A percentile compares a stretch with the other conserved stretches of the same genome.
Evolutionary conservation across 2,329 filamentous ascomycete species (phyloP).

Genomic region (Arthroderma sp.): DNA sequence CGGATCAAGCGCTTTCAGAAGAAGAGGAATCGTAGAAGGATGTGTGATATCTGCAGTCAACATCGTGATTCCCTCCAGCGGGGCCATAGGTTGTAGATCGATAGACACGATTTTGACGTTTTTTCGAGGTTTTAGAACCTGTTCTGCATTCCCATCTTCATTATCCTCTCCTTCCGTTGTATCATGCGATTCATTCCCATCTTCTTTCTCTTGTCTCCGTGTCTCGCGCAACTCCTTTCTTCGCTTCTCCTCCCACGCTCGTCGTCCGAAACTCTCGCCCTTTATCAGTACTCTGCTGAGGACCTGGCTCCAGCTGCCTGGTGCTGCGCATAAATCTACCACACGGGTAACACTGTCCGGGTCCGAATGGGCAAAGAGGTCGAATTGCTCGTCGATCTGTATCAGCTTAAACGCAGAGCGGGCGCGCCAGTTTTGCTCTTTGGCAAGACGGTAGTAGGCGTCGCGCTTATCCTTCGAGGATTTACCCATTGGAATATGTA

Average conservation of each 20-base stretch:
- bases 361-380: slow-evolving; percentile 57
- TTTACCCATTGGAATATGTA: slow-evolving; percentile 57
- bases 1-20: slow-evolving; percentile 72
- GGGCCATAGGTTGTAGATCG: slow-evolving; percentile 90
- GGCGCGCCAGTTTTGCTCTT: slow-evolving; percentile 97
- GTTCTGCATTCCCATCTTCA: slow-evolving; percentile 16
- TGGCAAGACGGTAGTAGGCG: slow-evolving; percentile 92
- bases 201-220: slow-evolving; percentile 19
- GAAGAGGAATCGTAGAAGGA: slow-evolving; percentile 79
- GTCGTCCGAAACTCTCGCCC: slow-evolving; percentile 75
- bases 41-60: slow-evolving; percentile 95
- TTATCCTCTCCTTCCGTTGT: slow-evolving; percentile 15
- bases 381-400: slow-evolving; percentile 91
- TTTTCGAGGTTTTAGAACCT: slow-evolving; percentile 38
- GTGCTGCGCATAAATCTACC: slow-evolving; percentile 89
- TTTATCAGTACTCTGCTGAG: slow-evolving; percentile 87
- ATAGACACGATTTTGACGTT: slow-evolving; percentile 92
- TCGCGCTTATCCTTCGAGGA: slow-evolving; percentile 98
- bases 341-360: slow-evolving; percentile 69
- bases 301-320: slow-evolving; percentile 95
- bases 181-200: background rate
- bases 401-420: slow-evolving; percentile 94
- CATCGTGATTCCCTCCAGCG: slow-evolving; percentile 80
- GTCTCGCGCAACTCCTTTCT: slow-evolving; percentile 38
- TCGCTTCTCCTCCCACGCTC: slow-evolving; percentile 77